Conservation (phyloP, 495 filamentous ascomycete genomes). For the Penicillium subrubescens region DNA sequence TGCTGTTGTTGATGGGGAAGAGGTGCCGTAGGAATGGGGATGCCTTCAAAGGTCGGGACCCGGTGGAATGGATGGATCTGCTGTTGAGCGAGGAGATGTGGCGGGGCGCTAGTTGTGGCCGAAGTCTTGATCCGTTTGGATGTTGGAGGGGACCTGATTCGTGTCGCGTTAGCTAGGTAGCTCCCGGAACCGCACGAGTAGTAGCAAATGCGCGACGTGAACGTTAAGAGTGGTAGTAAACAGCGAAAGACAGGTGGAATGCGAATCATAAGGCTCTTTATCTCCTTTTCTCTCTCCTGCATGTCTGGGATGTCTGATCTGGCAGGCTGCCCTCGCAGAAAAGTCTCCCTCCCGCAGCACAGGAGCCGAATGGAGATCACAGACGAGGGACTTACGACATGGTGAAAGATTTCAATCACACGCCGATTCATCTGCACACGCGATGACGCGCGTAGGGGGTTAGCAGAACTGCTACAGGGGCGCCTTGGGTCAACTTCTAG, state of each 20-base stretch:
- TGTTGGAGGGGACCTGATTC: conserved; percentile 43
- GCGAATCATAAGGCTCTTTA: conserved; percentile 13
- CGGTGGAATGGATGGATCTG: conserved; percentile 47
- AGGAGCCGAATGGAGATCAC: conserved; percentile 31
- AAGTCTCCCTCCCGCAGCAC: conserved; percentile 30
- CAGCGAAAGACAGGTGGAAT: conserved; percentile 7
- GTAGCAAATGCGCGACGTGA: neutral
- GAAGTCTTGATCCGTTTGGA: conserved; percentile 50
- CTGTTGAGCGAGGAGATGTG: conserved; percentile 46
- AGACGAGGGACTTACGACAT: conserved; percentile 56
- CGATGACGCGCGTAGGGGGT: conserved; percentile 36
- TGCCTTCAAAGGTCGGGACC: conserved; percentile 43
- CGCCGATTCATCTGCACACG: conserved; percentile 48
- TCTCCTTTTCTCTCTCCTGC: neutral
- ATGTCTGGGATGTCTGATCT: neutral
- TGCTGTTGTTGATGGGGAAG: conserved; percentile 38
- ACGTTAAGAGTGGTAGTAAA: conserved; percentile 7
- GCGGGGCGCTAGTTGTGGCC: conserved; percentile 38
- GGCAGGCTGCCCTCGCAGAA: conserved; percentile 1
- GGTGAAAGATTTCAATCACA: conserved; percentile 47
- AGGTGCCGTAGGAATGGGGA: conserved; percentile 43
- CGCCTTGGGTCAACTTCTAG: conserved; percentile 41
- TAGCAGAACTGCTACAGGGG: conserved; percentile 45
- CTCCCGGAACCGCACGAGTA: neutral
- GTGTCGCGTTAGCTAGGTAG: neutral